Base-by-base conservation (phyloP, 2,329 filamentous ascomycete genomes). In the Beauveria medogensis region DNA sequence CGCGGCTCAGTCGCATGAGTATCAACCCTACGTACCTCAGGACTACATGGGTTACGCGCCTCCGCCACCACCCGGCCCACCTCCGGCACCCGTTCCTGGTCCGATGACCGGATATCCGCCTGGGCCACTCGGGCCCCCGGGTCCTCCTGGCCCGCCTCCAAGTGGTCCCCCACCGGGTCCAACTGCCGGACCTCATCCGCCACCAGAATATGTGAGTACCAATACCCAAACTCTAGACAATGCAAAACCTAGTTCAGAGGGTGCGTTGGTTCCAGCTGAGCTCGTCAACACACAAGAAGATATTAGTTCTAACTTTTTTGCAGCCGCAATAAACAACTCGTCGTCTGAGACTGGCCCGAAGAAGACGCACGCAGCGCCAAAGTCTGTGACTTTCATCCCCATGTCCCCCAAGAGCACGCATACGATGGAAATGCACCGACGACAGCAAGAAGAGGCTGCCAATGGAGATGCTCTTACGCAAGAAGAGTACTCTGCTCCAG, bases 351-450 rank as follows among this genome's bases (percentile, higher is more conserved):
- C 48, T 52, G 61, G 26, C 5, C 4, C 26, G 18, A 58, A 51
- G 40, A 55, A 51, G 18, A 41, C 44, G 9, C 53, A 43, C 1
- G 46, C 50, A 65, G 63, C 64, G 12, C 62, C 71, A 24, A 80
- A 80, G 63, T 76, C 76, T 1, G 78, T 82, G 1, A 65, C 70
- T 2, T 82, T 81, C 59, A 73, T 76, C 2, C 80, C 80, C 0
- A 67, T 82, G 46, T 82, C 80, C 3, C 80, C 80, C 0, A 75
- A 78, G 57, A 81, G 78, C 18, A 76, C 76, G 0, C 74, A 69
- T 59, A 80, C 78, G 0, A 75, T 81, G 66, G 69, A 72, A 22
- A 69, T 72, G 28, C 79, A 80, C 62, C 74, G 68, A 44, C 67
- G 68, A 40, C 69, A 73, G 14, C 73, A 77, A 22, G 69, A 67